phyloP scores from a whole-genome alignment of 2,329 filamentous ascomycete species.

The Paecilomyces sp. region DNA sequence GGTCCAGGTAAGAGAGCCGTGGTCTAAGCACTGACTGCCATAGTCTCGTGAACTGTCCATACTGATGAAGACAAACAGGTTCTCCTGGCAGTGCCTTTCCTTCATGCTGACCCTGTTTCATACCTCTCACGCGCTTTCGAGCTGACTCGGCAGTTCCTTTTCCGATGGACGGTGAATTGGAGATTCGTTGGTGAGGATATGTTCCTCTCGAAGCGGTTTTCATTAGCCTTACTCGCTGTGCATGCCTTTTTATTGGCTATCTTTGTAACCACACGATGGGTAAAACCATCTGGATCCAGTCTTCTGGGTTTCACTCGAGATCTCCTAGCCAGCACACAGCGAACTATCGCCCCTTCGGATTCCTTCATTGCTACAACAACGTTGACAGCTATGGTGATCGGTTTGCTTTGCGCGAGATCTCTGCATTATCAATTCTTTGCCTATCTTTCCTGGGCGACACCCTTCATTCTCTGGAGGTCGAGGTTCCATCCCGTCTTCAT shows the following conservation, averaged over 20 bases:
- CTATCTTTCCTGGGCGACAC: constrained; percentile 83
- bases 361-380: constrained; percentile 70
- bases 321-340: constrained; percentile 46
- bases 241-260: constrained; percentile 60
- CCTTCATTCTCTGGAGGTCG: constrained; percentile 77
- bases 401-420: constrained; percentile 77
- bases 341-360: constrained; percentile 56
- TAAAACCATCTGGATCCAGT: constrained; percentile 57
- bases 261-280: constrained; percentile 65
- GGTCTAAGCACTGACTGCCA: constrained; percentile 1
- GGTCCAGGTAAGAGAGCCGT: constrained; percentile 57
- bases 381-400: constrained; percentile 68
- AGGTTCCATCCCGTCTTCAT: constrained; percentile 61
- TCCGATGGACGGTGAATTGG: constrained; percentile 99
- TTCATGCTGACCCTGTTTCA: constrained; percentile 53
- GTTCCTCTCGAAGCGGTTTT: constrained; percentile 68
- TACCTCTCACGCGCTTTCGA: constrained; percentile 85
- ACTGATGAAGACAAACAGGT: constrained; percentile 28
- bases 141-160: constrained; percentile 82
- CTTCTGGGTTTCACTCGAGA: constrained; percentile 49
- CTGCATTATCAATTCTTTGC: constrained; percentile 95
- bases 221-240: constrained; percentile 56
- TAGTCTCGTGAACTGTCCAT: not conserved
- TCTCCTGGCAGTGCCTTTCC: constrained; percentile 60
- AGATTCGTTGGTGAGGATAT: constrained; percentile 78